Evolutionary conservation across 257 asterid species (phyloP).

Genomic region (Capsicum baccatum): DNA sequence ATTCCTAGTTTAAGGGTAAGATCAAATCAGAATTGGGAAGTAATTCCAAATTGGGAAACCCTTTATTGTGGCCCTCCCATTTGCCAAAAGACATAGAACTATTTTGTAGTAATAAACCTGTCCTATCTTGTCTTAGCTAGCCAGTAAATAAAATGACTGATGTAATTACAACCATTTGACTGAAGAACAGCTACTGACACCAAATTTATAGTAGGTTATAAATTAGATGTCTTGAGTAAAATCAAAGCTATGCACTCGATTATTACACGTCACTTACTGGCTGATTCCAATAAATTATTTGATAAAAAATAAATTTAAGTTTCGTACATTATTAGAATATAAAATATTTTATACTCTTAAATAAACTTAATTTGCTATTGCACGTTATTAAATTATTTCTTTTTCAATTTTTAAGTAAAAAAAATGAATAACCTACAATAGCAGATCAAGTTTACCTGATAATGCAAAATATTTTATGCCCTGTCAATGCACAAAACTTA

Average conservation of each 20-base stretch:
- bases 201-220: not conserved
- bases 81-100: not conserved
- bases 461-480: no score
- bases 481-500: no score
- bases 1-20: no score
- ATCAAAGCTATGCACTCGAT: not conserved
- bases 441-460: no score
- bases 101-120: not conserved
- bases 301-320: no score
- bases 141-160: not conserved
- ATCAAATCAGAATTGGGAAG: not conserved
- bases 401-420: no score
- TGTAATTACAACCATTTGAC: not conserved
- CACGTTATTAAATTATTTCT: no score
- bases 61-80: not conserved
- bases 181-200: not conserved
- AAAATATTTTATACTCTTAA: no score
- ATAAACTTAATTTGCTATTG: no score
- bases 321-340: no score
- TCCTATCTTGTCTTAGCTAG: not conserved
- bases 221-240: not conserved
- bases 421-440: no score
- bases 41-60: not conserved
- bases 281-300: no score
- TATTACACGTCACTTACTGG: not conserved